Conservation (phyloP, 257 asterid species). For the Nyctanthes arbortristis region DNA sequence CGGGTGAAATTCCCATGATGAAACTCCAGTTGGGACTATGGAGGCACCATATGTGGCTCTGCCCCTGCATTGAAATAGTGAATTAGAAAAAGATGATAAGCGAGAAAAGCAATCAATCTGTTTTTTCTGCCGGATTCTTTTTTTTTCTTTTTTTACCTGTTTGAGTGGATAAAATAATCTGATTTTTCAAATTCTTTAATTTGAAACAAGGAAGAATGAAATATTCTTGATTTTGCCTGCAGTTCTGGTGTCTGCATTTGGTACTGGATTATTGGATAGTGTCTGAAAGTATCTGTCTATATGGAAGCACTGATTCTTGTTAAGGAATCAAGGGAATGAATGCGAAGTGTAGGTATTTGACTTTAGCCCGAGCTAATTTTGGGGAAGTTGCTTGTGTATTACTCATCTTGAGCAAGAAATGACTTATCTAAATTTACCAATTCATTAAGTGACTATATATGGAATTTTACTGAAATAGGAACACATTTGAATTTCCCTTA, state of each 20-base stretch:
- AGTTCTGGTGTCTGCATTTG: background rate
- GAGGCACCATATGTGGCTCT: background rate
- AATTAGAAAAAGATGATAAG: background rate
- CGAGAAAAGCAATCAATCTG: background rate
- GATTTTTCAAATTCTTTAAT: background rate
- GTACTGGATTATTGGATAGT: background rate
- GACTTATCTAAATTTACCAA: too few species aligned
- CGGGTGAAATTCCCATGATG: too few species aligned
- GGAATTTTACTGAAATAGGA: too few species aligned
- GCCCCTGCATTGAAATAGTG: background rate
- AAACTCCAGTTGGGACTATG: background rate
- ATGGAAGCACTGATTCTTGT: background rate
- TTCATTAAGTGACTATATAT: too few species aligned
- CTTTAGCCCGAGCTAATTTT: too few species aligned
- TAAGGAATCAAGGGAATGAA: background rate
- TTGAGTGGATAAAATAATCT: background rate
- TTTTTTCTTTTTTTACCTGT: too few species aligned
- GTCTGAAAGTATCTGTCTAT: background rate
- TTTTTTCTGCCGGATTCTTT: background rate
- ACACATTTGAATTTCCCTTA: background rate
- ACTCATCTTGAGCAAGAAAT: too few species aligned
- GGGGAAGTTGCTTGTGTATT: too few species aligned
- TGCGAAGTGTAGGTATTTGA: background rate
- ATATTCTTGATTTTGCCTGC: background rate
- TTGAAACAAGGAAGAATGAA: background rate